Percentiles rank a stretch among this genome's conserved stretches.
These are phyloP conservation scores for Epichloe gansuensis DNA, from an alignment of 2,329 filamentous ascomycete genomes.

Conservation along the genomic window DNA sequence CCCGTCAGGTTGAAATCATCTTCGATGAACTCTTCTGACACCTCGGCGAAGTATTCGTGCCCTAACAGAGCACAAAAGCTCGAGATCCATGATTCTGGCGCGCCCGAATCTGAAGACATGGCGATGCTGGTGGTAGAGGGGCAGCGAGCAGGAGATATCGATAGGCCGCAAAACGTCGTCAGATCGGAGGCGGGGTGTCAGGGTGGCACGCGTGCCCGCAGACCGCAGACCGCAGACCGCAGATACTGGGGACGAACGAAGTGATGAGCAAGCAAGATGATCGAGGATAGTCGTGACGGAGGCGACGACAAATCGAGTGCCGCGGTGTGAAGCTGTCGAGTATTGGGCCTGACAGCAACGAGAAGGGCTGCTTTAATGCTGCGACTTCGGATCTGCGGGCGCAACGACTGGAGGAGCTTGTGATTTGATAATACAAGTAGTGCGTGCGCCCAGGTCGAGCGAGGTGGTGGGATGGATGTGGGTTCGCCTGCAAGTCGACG, in stretches of 20 bases:
- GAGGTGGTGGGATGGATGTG: not conserved
- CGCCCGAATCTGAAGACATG: conserved; percentile 50
- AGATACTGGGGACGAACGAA: not conserved
- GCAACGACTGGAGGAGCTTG: not conserved
- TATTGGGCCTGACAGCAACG: not conserved
- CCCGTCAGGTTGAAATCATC: conserved; percentile 99
- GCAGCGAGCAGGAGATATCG: not conserved
- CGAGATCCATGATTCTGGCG: conserved; percentile 88
- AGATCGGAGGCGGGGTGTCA: conserved; percentile 1
- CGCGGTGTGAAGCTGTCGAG: not conserved
- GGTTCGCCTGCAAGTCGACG: not conserved
- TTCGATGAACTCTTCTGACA: conserved; percentile 97
- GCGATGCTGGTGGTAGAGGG: conserved; percentile 6
- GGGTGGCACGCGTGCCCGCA: conserved; percentile 1
- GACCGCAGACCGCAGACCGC: not conserved
- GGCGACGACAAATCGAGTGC: not conserved
- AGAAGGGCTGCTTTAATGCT: not conserved
- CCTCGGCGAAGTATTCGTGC: conserved; percentile 98
- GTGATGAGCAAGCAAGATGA: not conserved
- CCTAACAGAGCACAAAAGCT: conserved; percentile 92
- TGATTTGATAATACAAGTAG: conserved; percentile 1
- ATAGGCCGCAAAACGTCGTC: conserved; percentile 1
- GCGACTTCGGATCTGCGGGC: not conserved
- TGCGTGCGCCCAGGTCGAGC: not conserved
- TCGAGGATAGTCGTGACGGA: not conserved